Evolutionary conservation across 352 stramenopile genomes (phyloP), one percentile per base, ranked within the genome.

Genomic region (Pythium rishiriense): DNA sequence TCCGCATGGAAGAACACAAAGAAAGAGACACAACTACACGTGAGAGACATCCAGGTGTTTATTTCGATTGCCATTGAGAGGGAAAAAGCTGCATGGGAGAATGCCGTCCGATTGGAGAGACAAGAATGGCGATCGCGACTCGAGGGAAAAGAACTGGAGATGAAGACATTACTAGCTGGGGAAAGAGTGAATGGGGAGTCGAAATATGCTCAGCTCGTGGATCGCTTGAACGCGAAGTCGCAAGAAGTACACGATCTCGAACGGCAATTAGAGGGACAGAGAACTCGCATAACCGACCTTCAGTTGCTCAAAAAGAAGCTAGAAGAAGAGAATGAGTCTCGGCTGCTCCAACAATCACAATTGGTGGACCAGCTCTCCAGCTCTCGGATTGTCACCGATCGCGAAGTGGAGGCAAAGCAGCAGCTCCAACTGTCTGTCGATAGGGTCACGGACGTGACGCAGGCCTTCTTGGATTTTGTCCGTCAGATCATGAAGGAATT

Each of bases 121-220:
- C 58, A 72, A 14, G 55, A 83, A 9, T 88, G 83, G 77, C 68
- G 76, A 48, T 55, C 62, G 10, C 57, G 45, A 11, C 15, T 91
- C 12, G 66, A 79, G 28, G 53, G 64, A 35, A 87, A 85, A 37
- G 75, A 91, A 43, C 73, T 75, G 39, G 77, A 88, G 25, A 82
- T 88, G 69, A 66, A 73, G 50, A 48, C 45, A 1, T 21, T 85
- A 21, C 56, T 90, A 26, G 67, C 72, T 0, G 76, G 64, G 22
- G 66, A 83, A 49, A 74, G 75, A 14, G 73, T 83, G 14, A 79
- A 75, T 15, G 83, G 88, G n/a, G 75, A 89, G 46, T 59, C 69
- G 26, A 88, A 87, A 62, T 86, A 82, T 21, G 71, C 84, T 5
- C 74, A 85, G 15, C 45, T 88, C 0, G 62, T 74, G 1, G 45